Percentiles rank a stretch among this genome's conserved stretches.
These are phyloP conservation scores for Pseudisothecium myosuroides DNA, from an alignment of 225 moss, liverwort and hornwort genomes.

Conservation along the genomic window DNA sequence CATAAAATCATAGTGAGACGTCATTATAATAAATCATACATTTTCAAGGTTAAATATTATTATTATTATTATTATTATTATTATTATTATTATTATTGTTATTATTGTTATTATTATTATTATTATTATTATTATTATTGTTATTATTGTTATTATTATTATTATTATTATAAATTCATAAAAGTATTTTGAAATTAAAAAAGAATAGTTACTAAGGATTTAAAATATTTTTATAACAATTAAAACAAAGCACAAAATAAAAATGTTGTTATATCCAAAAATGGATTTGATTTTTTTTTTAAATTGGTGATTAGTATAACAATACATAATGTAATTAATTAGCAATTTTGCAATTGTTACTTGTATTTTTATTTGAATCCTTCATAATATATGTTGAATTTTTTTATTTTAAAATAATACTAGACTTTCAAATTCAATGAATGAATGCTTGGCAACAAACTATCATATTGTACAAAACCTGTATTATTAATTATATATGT, in stretches of 20 bases:
- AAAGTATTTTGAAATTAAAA: no score
- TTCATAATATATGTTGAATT: neutral
- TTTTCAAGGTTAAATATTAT: no score
- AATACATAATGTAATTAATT: no score
- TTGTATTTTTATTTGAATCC: neutral
- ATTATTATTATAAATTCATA: neutral
- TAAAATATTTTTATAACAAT: neutral
- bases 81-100: no score
- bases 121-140: no score
- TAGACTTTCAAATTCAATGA: neutral
- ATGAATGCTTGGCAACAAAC: neutral
- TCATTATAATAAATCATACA: neutral
- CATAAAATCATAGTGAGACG: neutral
- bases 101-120: no score
- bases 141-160: no score
- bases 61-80: no score
- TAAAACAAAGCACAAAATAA: neutral
- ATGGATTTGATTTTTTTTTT: no score
- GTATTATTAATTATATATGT: neutral
- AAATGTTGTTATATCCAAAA: no score
- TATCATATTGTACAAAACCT: neutral
- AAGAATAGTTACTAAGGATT: fast-evolving
- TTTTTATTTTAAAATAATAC: neutral
- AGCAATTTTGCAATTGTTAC: no score
- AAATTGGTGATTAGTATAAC: no score